Base-by-base conservation (phyloP, 345 rosid species). In the Dipteronia sinensis region DNA sequence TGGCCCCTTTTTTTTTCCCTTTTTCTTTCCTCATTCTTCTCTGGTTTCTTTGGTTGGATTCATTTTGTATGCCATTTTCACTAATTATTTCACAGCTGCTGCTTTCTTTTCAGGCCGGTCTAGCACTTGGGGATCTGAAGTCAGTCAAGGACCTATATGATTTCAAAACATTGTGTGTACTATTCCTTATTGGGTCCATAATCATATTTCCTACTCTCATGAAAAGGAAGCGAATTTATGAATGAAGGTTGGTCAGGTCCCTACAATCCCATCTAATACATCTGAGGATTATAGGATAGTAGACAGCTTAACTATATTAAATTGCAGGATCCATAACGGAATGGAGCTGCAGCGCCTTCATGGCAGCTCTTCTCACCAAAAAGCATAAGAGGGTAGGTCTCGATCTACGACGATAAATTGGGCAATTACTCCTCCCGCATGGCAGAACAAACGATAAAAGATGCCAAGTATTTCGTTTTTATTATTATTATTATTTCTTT, bases 71-170 rank as follows among this genome's bases (percentile, higher is more conserved):
- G 66, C 46, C 11, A 29, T 46, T 22, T 62, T 65, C 62, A 9
- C 77, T 79, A 29, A 67, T 67, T 40, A 58, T n/a, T 40, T 38
- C 19, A 72, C 51, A 20, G n/a, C 53, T 79, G 58, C 19, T 67
- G 72, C 49, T 51, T 16, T 40, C 34, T 79, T 31, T 75, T 73
- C 78, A 94, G 98, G 98, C 95, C 65, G 98, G 98, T 6, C 95
- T 92, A 25, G 97, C 93, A 13, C 90, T 94, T 49, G 97, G 95
- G 65, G 97, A 92, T 82, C 95, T 94, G 67, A 86, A 86, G 83
- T 94, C 95, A 40, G 87, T 93, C 38, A 93, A 88, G 88, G 97
- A 92, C 77, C 86, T 93, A 7, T 93, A 93, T 29, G 97, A 93
- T 87, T 92, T 87, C 77, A 93, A 89, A 83, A 93, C 98, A 7